Evolutionary conservation across 108 stramenopile species (phyloP).

Genomic region (Conticribra guillardii): DNA sequence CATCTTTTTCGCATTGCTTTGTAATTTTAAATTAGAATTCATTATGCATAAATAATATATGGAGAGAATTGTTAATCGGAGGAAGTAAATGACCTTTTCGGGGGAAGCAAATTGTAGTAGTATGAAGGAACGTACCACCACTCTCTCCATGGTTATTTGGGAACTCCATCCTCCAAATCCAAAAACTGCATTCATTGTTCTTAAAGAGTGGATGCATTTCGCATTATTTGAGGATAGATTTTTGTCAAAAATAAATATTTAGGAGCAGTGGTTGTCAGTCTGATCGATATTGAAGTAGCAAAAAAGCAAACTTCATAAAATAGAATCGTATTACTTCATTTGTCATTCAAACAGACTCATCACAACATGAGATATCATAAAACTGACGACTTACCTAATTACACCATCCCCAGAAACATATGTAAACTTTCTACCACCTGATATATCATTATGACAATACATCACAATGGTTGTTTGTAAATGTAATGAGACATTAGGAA

Average conservation of each 20-base stretch:
- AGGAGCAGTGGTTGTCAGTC: no score
- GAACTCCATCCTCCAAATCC: constrained; percentile 54
- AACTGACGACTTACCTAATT: constrained; percentile 24
- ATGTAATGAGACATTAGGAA: background rate
- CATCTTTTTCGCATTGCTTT: constrained; percentile 44
- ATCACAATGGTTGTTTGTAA: background rate
- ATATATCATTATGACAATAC: background rate
- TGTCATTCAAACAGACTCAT: no score
- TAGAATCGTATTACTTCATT: no score
- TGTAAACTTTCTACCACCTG: constrained; percentile 40
- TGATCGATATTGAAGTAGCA: no score
- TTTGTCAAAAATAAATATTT: no score
- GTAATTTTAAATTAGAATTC: background rate
- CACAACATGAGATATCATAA: background rate
- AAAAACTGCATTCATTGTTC: constrained; percentile 56
- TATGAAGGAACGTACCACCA: constrained; percentile 13
- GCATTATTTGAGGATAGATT: background rate
- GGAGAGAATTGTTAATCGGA: no score
- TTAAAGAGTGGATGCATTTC: background rate
- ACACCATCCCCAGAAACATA: constrained; percentile 55
- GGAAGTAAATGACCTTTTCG: no score
- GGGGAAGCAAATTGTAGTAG: background rate
- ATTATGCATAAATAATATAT: background rate
- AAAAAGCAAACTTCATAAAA: no score
- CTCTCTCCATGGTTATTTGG: constrained; percentile 41